Base-by-base conservation (phyloP, 768 basidiomycete species). In the Amylocystis lapponica region DNA sequence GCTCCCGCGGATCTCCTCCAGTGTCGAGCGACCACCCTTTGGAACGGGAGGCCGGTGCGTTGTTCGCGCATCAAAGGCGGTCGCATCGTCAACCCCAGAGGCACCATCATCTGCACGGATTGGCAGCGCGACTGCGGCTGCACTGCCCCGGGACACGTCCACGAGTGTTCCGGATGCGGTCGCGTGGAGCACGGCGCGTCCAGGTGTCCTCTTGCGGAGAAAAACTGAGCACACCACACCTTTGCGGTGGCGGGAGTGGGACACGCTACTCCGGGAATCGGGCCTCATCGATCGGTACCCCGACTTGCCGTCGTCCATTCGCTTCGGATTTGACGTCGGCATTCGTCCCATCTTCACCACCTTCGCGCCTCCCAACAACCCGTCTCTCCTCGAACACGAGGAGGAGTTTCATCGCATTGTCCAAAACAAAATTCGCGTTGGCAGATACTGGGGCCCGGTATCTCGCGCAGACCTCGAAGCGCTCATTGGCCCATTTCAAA, bases 401-500 rank as follows among this genome's bases (percentile, higher is more conserved):
- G 34, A 36, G 19, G 34, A 9, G 13, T n/a, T 36, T n/a, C n/a
- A n/a, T n/a, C n/a, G n/a, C n/a, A n/a, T n/a, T n/a, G n/a, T n/a
- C n/a, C n/a, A n/a, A n/a, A n/a, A n/a, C n/a, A n/a, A n/a, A n/a
- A n/a, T n/a, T n/a, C 10, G 31, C 32, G 4, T 45, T 23, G 34
- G 3, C 29, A 1, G 3, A 13, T n/a, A 16, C 16, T n/a, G 29
- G 29, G 11, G 29, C 16, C 16, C n/a, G n/a, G n/a, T n/a, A n/a
- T n/a, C n/a, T n/a, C n/a, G n/a, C n/a, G n/a, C 9, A 4, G 51
- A 57, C 16, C 42, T 59, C 10, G 52, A 59, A 16, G 11, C 0
- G 3, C 8, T 65, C 8, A 72, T 74, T 23, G 70, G 73, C 1
- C 64, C 62, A 0, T 75, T 75, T 33, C 47, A 46, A 0, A 61